These are phyloP conservation scores for Tilletia walkeri DNA, from an alignment of 1,284 basidiomycete species.

Conservation along the genomic window DNA sequence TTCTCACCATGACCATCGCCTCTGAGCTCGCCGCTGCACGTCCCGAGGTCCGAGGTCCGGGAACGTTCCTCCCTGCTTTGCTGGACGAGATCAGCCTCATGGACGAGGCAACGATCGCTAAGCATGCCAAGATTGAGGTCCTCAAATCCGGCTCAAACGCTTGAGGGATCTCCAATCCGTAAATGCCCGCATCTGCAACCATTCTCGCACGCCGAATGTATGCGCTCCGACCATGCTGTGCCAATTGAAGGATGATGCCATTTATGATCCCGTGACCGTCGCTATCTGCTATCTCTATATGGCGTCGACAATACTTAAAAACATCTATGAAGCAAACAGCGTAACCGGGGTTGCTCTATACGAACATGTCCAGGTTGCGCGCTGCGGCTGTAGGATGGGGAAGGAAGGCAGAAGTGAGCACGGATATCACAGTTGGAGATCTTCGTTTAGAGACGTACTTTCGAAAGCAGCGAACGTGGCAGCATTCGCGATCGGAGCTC, in stretches of 20 bases:
- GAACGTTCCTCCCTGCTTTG: slow-evolving; percentile 80
- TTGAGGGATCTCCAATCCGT: no score
- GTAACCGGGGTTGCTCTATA: no score
- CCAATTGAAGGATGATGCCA: background rate
- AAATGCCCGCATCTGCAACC: no score
- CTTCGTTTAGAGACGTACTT: background rate
- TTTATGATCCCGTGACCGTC: no score
- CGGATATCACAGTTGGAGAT: no score
- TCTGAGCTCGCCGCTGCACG: slow-evolving; percentile 75
- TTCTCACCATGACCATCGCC: slow-evolving; percentile 78
- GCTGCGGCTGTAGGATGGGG: background rate
- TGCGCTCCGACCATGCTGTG: background rate
- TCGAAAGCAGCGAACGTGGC: slow-evolving; percentile 54
- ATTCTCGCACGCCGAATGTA: no score
- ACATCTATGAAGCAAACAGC: no score
- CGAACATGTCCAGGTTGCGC: background rate
- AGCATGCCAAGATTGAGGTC: slow-evolving; percentile 60
- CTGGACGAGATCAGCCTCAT: slow-evolving; percentile 69
- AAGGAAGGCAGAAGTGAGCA: background rate
- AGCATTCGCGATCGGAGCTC: slow-evolving; percentile 60
- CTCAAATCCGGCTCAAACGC: background rate
- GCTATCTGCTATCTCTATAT: no score
- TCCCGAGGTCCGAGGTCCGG: slow-evolving; percentile 73
- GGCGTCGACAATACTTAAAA: background rate
- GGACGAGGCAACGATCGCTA: slow-evolving; percentile 61